These are phyloP conservation scores for Zoysia japonica DNA, from an alignment of 176 grass and related monocot genomes.

Conservation along the genomic window DNA sequence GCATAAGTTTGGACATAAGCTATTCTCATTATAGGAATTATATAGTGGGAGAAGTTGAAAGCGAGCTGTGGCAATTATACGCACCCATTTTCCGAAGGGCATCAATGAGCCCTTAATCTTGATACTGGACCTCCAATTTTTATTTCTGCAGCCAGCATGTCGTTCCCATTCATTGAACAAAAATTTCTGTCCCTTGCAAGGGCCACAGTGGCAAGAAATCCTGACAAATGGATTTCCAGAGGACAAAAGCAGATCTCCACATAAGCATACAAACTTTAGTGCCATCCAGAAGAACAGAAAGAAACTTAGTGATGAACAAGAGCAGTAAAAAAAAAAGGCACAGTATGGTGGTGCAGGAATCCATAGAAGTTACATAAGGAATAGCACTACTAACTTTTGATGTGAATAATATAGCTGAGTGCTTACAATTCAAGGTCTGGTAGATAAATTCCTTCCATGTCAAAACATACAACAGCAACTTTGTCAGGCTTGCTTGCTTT, in stretches of 20 bases:
- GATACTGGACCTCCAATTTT: slow-evolving; percentile 97
- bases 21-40: neutral
- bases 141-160: slow-evolving; percentile 88
- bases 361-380: neutral
- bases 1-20: slow-evolving; percentile 6
- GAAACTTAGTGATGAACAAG: neutral
- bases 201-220: slow-evolving; percentile 78
- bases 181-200: slow-evolving; percentile 91
- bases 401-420: slow-evolving; percentile 12
- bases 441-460: slow-evolving; percentile 84
- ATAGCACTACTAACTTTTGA: slow-evolving; percentile 8
- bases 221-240: slow-evolving; percentile 40
- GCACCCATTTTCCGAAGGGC: slow-evolving; percentile 92
- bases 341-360: neutral
- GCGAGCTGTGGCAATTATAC: slow-evolving; percentile 23
- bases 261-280: slow-evolving; percentile 13
- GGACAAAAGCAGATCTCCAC: slow-evolving; percentile 4
- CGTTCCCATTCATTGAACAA: slow-evolving; percentile 92
- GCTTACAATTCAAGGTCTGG: slow-evolving; percentile 90
- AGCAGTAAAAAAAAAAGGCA: slow-evolving; percentile 12
- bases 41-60: slow-evolving; percentile 29
- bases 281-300: neutral
- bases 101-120: slow-evolving; percentile 71
- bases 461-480: slow-evolving; percentile 74
- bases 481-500: slow-evolving; percentile 50